Conservation (phyloP, 2,329 filamentous ascomycete species). For the Xylariales sp. region DNA sequence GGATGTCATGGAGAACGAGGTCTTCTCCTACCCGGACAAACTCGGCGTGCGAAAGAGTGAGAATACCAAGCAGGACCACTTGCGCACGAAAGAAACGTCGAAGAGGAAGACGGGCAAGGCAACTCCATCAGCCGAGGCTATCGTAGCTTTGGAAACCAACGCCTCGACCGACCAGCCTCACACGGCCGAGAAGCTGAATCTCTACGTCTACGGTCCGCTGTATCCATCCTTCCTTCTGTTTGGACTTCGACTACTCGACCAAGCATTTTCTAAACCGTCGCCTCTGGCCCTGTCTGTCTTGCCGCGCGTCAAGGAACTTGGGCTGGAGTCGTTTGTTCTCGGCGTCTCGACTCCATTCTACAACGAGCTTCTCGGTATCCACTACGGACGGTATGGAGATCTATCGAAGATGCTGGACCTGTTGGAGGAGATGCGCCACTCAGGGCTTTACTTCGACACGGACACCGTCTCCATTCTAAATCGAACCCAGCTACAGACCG, state of each 20-base stretch:
- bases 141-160: not conserved
- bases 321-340: constrained; percentile 65
- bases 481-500: constrained; percentile 24
- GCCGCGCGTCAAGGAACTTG: constrained; percentile 62
- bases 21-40: constrained; percentile 56
- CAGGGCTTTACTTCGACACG: constrained; percentile 53
- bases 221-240: constrained; percentile 58
- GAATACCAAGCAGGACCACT: not conserved
- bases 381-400: constrained; percentile 59
- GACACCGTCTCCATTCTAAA: constrained; percentile 37
- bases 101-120: not conserved
- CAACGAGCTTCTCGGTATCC: constrained; percentile 57
- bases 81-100: not conserved
- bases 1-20: constrained; percentile 60
- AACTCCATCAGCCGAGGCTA: not conserved
- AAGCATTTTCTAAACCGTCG: constrained; percentile 53
- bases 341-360: constrained; percentile 68
- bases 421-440: constrained; percentile 61
- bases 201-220: constrained; percentile 58
- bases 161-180: constrained; percentile 1
- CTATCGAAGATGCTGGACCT: constrained; percentile 48
- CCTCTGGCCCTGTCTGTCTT: constrained; percentile 56
- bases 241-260: constrained; percentile 53
- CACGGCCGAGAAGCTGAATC: constrained; percentile 29
- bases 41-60: constrained; percentile 45